phyloP scores from a whole-genome alignment of 495 filamentous ascomycete genomes.

The Neurospora sp. region DNA sequence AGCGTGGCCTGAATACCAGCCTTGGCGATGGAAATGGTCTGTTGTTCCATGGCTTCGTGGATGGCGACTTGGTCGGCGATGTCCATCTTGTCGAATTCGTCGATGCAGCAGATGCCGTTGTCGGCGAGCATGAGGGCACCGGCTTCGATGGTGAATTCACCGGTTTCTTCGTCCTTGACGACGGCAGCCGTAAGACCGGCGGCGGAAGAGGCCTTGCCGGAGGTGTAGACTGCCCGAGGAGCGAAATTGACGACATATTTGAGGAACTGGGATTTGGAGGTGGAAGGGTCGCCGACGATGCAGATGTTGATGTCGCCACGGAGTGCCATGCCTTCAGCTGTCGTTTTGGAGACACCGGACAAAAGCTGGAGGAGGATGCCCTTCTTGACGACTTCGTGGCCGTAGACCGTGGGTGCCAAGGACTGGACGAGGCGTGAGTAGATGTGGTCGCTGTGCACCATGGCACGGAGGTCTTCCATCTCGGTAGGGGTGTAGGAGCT shows the following conservation, averaged over 20 bases:
- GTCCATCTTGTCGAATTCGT: slow-evolving; percentile 99
- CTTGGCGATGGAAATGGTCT: slow-evolving; percentile 99
- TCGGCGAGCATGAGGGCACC: slow-evolving; percentile 97
- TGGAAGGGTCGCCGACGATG: slow-evolving; percentile 96
- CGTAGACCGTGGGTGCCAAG: slow-evolving; percentile 94
- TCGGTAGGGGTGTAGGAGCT: slow-evolving; percentile 72
- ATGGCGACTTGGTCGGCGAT: slow-evolving; percentile 96
- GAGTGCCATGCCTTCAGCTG: slow-evolving; percentile 83
- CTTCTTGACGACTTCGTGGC: slow-evolving; percentile 96
- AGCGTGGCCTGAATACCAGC: slow-evolving; percentile 97
- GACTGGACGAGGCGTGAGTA: slow-evolving; percentile 90
- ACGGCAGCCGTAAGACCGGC: slow-evolving; percentile 97
- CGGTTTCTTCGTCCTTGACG: slow-evolving; percentile 95
- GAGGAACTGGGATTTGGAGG: slow-evolving; percentile 95
- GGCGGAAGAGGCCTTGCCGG: slow-evolving; percentile 93
- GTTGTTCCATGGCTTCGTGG: slow-evolving; percentile 99
- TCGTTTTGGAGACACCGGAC: slow-evolving; percentile 83
- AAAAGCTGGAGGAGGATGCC: slow-evolving; percentile 88
- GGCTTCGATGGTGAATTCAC: slow-evolving; percentile 97
- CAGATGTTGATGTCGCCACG: slow-evolving; percentile 98
- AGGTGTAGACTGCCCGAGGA: slow-evolving; percentile 94
- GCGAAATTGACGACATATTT: slow-evolving; percentile 97
- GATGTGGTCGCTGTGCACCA: slow-evolving; percentile 93
- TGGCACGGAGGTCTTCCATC: slow-evolving; percentile 79
- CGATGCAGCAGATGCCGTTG: slow-evolving; percentile 95